A percentile compares a stretch with the other conserved stretches of the same genome.
These are phyloP conservation scores for Trypanosoma avium DNA, from an alignment of 208 protist species.

Conservation along the genomic window DNA sequence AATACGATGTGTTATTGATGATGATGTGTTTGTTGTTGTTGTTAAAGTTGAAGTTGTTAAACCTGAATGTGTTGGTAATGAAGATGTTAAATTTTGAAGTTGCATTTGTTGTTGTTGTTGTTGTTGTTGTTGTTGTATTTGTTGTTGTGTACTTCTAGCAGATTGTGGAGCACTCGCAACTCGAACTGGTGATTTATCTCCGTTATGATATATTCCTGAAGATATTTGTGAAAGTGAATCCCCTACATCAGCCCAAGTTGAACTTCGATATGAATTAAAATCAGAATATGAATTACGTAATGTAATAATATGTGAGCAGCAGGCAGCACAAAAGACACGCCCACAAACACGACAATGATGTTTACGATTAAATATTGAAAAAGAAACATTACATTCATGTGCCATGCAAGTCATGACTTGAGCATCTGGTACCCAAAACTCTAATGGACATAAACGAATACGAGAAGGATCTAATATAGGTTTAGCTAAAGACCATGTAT, in stretches of 20 bases:
- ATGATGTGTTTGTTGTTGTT: not conserved
- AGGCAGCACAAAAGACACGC: slow-evolving; percentile 72
- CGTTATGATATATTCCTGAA: too few relatives aligned
- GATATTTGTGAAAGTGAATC: too few relatives aligned
- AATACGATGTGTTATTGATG: slow-evolving; percentile 25
- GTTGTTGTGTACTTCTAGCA: too few relatives aligned
- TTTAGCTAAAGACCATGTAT: slow-evolving; percentile 40
- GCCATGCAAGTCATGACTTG: slow-evolving; percentile 84
- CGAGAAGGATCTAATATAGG: slow-evolving; percentile 46
- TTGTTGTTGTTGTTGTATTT: not conserved
- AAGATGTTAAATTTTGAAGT: too few relatives aligned
- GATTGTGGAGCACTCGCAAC: too few relatives aligned
- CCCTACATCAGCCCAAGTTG: too few relatives aligned
- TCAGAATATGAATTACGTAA: not conserved
- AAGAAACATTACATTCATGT: slow-evolving; percentile 69
- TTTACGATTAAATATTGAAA: slow-evolving; percentile 81
- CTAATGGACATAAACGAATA: slow-evolving; percentile 56
- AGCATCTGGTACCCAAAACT: slow-evolving; percentile 72
- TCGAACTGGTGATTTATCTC: too few relatives aligned
- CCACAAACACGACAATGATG: slow-evolving; percentile 83
- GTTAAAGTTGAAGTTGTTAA: not conserved
- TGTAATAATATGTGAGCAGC: slow-evolving; percentile 53
- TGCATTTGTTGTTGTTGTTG: not conserved
- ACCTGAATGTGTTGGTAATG: too few relatives aligned
- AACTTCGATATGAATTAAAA: not conserved